These are phyloP conservation scores for Scortechinia acanthostroma DNA, from an alignment of 2,329 filamentous ascomycete species.

Conservation along the genomic window DNA sequence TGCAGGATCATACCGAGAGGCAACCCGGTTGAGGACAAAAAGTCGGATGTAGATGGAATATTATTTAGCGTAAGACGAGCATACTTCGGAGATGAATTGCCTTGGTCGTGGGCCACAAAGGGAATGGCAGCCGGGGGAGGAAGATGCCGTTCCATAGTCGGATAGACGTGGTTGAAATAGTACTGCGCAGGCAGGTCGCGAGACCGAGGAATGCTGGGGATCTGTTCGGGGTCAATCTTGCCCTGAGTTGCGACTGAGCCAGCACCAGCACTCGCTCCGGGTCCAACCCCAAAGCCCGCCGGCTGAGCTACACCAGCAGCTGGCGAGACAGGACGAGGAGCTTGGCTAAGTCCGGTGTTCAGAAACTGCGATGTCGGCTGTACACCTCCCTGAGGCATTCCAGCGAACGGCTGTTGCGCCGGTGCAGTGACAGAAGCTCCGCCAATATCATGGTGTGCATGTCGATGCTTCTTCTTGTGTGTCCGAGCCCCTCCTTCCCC, in stretches of 20 bases:
- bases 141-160: constrained; percentile 88
- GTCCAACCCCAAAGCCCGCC: constrained; percentile 32
- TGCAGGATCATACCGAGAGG: constrained; percentile 85
- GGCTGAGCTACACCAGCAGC: constrained; percentile 34
- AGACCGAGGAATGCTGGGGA: constrained; percentile 81
- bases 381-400: constrained; percentile 49
- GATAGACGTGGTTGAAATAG: constrained; percentile 82
- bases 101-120: constrained; percentile 91
- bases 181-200: constrained; percentile 77
- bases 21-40: constrained; percentile 71
- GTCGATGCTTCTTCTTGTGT: constrained; percentile 88
- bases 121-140: constrained; percentile 82
- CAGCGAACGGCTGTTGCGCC: constrained; percentile 64
- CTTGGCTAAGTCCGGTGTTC: background rate
- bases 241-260: constrained; percentile 53
- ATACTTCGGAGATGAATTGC: constrained; percentile 91
- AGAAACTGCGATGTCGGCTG: constrained; percentile 25
- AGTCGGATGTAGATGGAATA: constrained; percentile 77
- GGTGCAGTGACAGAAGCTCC: constrained; percentile 40
- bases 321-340: background rate
- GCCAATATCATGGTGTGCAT: constrained; percentile 84
- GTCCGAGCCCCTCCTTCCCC: constrained; percentile 39
- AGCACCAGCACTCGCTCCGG: constrained; percentile 29
- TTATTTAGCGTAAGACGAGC: constrained; percentile 87
- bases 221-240: constrained; percentile 76